phyloP scores from a whole-genome alignment of 306 rosid species.

The Acacia confusa region DNA sequence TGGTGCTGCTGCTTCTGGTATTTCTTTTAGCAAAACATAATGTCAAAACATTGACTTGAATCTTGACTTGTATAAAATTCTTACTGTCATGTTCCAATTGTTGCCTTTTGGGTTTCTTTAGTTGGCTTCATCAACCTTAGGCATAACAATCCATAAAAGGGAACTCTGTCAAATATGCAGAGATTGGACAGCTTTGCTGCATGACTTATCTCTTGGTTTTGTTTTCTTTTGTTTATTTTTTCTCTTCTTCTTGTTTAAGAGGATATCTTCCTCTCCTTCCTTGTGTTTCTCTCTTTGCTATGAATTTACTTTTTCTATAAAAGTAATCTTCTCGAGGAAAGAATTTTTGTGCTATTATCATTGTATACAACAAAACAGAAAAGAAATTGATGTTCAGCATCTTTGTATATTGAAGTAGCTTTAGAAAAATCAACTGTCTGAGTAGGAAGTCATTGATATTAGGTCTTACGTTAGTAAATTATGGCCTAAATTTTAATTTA shows the following conservation, averaged over 20 bases:
- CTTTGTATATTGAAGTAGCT: too few species aligned
- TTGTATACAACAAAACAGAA: too few species aligned
- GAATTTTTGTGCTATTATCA: too few species aligned
- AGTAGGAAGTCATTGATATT: too few species aligned
- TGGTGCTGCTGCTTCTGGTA: constrained; percentile 99
- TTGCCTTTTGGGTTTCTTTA: not conserved
- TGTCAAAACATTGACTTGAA: constrained; percentile 8
- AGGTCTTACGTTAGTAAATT: too few species aligned
- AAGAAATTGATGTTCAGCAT: too few species aligned
- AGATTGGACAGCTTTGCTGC: not conserved
- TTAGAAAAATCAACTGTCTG: too few species aligned
- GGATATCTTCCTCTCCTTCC: not conserved
- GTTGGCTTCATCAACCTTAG: not conserved
- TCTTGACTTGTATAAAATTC: not conserved
- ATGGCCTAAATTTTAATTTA: too few species aligned
- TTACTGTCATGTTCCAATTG: not conserved
- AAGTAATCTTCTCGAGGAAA: not conserved
- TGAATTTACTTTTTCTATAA: not conserved
- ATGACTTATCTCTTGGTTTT: not conserved
- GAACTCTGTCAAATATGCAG: not conserved
- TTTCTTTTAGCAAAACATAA: not conserved
- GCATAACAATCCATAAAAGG: not conserved
- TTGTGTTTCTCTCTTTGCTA: not conserved
- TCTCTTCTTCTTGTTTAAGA: not conserved
- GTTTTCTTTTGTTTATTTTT: not conserved